Base-by-base conservation (phyloP, 495 filamentous ascomycete genomes). In the Tuber microsphaerosporum region DNA sequence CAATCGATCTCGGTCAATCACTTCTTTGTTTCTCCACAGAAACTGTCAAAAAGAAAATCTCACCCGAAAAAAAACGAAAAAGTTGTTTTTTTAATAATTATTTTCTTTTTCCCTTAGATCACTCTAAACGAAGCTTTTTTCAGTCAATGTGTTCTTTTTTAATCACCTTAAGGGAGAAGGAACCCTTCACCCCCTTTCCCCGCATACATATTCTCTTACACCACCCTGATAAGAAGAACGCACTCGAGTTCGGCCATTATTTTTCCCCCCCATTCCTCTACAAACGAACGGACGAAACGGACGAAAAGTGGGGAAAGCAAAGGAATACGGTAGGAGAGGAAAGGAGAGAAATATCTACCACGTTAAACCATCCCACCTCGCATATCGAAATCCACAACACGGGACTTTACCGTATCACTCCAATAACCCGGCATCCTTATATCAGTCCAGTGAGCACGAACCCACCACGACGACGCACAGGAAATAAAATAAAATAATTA, bases 371-470 rank as follows among this genome's bases (percentile, higher is more conserved):
- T 31, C 56, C 26, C 26, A 31, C 56, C 56, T 65, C 56, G 56
- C 56, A 65, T n/a, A 65, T 65, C 56, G 56, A 26, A 26, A 65
- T 65, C 14, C 56, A 65, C 12, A 65, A 31, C n/a, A 26, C 56
- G n/a, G n/a, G 56, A 31, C n/a, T 65, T 65, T 26, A 65, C 56
- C n/a, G n/a, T 65, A 65, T 65, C 56, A 65, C 56, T 65, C 56
- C 56, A 65, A 65, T 65, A 65, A 31, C 56, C 56, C n/a, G 56
- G 14, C 56, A 65, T 31, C 56, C 56, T 31, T 65, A 65, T 65
- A 65, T 65, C 56, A 31, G n/a, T 31, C 56, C 56, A 65, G 56
- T 65, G n/a, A 65, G 56, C 56, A 65, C 56, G 31, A 65, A 14
- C 56, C n/a, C 16, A 65, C 56, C 56, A 65, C 56, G 56, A 65